Evolutionary conservation across 2,329 filamentous ascomycete species (phyloP).

Genomic region (Colletotrichum sp.): DNA sequence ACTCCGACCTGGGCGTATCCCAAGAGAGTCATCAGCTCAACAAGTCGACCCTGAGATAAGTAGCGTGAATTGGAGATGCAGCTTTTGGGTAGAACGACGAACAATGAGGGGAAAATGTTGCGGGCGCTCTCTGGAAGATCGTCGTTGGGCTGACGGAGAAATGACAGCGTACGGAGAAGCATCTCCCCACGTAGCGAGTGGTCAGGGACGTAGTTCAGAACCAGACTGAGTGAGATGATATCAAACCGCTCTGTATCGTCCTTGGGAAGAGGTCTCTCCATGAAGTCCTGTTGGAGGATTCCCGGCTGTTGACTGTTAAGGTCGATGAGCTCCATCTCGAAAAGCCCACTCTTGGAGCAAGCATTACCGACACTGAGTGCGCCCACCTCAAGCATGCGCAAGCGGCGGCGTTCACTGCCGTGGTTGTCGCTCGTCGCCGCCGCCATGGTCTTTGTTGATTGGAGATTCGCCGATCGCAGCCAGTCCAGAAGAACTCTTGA

Average conservation of each 20-base stretch:
- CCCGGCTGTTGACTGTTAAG: constrained; percentile 83
- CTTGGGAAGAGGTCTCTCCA: constrained; percentile 79
- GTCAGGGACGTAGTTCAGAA: constrained; percentile 92
- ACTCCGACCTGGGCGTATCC: constrained; percentile 71
- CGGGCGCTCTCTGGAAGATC: constrained; percentile 24
- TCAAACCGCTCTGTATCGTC: constrained; percentile 74
- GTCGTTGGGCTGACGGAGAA: constrained; percentile 56
- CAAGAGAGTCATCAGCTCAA: constrained; percentile 76
- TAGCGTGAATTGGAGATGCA: constrained; percentile 93
- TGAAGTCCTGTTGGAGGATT: constrained; percentile 92
- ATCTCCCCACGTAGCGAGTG: constrained; percentile 79
- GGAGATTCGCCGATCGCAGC: constrained; percentile 47
- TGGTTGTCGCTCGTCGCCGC: neutral
- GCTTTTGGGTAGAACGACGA: constrained; percentile 87
- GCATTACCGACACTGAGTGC: constrained; percentile 85
- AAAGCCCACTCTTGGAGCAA: constrained; percentile 74
- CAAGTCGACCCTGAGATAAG: constrained; percentile 72
- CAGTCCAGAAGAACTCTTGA: constrained; percentile 69
- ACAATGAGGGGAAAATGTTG: constrained; percentile 70
- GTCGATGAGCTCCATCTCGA: constrained; percentile 85
- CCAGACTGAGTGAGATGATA: constrained; percentile 88
- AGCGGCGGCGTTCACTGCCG: neutral
- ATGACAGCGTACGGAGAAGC: constrained; percentile 77
- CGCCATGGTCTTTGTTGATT: constrained; percentile 20
- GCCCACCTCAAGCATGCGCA: constrained; percentile 86